These are phyloP conservation scores for Cystoisospora suis DNA, from an alignment of 169 alveolate species.

Conservation along the genomic window DNA sequence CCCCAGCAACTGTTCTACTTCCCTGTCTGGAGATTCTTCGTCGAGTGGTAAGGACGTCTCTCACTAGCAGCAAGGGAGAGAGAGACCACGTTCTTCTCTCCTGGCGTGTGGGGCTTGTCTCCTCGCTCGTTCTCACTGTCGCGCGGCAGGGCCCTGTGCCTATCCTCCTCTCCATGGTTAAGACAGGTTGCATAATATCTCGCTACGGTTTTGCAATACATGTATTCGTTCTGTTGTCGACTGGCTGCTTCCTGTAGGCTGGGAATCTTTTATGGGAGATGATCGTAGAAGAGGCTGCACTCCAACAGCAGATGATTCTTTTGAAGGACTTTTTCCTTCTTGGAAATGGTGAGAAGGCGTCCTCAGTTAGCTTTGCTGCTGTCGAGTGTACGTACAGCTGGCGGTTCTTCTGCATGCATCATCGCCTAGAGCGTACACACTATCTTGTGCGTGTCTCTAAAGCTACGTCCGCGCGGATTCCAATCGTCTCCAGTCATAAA, in stretches of 20 bases:
- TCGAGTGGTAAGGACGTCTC: constrained; percentile 30
- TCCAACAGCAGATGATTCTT: background rate
- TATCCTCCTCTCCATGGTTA: too few relatives aligned
- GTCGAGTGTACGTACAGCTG: background rate
- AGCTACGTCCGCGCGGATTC: too few relatives aligned
- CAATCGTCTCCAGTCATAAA: too few relatives aligned
- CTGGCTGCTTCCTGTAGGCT: background rate
- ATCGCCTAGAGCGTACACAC: too few relatives aligned
- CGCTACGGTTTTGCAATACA: too few relatives aligned
- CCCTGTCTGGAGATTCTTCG: constrained; percentile 44
- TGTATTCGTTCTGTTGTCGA: background rate
- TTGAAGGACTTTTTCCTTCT: background rate
- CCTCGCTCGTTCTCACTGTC: too few relatives aligned
- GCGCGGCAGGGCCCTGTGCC: too few relatives aligned
- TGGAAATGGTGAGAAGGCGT: constrained; percentile 6
- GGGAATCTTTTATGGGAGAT: constrained; percentile 9
- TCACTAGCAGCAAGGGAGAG: background rate
- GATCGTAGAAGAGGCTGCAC: background rate
- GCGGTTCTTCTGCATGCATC: too few relatives aligned
- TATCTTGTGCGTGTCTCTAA: too few relatives aligned
- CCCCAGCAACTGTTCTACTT: constrained; percentile 47
- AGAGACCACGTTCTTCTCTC: background rate
- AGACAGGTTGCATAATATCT: too few relatives aligned
- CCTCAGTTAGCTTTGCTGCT: too few relatives aligned
- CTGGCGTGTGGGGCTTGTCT: too few relatives aligned